A percentile compares a stretch with the other conserved stretches of the same genome.
Conservation (phyloP, 495 filamentous ascomycete genomes). For the Podospora anserina region DNA sequence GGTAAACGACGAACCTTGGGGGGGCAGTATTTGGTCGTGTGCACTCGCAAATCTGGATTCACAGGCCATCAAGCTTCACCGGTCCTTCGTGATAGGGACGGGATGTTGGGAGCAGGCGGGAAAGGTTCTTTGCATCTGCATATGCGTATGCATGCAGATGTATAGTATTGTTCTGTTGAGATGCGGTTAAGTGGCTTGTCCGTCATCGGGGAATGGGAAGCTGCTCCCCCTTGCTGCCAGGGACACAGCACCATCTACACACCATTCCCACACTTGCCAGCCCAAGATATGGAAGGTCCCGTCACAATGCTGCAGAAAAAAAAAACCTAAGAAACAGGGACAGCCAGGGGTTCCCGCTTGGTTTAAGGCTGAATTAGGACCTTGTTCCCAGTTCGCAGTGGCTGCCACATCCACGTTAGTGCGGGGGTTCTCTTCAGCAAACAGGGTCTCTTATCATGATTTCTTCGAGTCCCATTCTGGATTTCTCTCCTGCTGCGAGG, state of each 20-base stretch:
- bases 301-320: not conserved
- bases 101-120: not conserved
- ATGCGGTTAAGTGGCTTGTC: not conserved
- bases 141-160: not conserved
- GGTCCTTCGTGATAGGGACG: not conserved
- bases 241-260: not conserved
- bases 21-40: not conserved
- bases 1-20: not conserved
- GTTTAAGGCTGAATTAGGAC: conserved; percentile 20
- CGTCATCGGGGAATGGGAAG: conserved; percentile 6
- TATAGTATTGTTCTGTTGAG: not conserved
- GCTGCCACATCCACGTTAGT: not conserved
- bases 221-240: not conserved
- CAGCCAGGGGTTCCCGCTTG: not conserved
- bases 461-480: not conserved
- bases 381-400: not conserved
- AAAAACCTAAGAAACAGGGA: not conserved
- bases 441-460: not conserved
- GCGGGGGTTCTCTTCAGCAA: not conserved
- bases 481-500: not conserved
- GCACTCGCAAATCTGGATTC: not conserved
- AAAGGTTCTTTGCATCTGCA: not conserved
- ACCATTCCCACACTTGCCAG: not conserved
- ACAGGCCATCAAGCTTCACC: conserved; percentile 5
- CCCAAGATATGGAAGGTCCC: not conserved